phyloP scores from a whole-genome alignment of 2,329 filamentous ascomycete species.

The Fusarium phyllophilum region DNA sequence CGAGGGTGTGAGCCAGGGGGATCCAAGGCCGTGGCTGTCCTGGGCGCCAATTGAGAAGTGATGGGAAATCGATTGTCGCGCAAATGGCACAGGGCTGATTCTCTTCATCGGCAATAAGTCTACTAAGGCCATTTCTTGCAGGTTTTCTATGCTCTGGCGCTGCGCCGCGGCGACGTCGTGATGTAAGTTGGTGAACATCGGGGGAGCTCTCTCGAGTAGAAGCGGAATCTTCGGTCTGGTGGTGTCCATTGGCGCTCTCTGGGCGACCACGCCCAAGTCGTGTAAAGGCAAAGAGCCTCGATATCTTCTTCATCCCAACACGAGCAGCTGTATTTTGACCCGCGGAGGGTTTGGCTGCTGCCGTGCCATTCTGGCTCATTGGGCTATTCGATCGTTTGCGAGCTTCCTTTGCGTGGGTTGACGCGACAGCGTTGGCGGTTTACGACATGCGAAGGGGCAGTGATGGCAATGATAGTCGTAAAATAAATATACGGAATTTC shows the following conservation, averaged over 20 bases:
- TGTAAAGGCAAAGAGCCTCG: constrained; percentile 49
- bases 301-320: constrained; percentile 50
- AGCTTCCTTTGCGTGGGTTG: constrained; percentile 27
- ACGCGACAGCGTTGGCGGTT: constrained; percentile 31
- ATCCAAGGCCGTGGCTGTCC: constrained; percentile 52
- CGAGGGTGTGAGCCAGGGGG: constrained; percentile 47
- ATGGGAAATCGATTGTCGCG: constrained; percentile 50
- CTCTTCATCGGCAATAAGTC: constrained; percentile 45
- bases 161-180: constrained; percentile 39
- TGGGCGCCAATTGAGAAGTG: constrained; percentile 50
- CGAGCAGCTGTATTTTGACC: constrained; percentile 32
- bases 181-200: constrained; percentile 51
- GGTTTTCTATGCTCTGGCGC: constrained; percentile 37
- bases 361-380: constrained; percentile 44
- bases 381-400: constrained; percentile 15
- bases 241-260: constrained; percentile 29
- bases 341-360: constrained; percentile 37
- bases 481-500: constrained; percentile 7
- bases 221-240: constrained; percentile 36
- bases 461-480: not conserved
- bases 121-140: constrained; percentile 43
- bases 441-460: constrained; percentile 28
- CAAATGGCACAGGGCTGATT: constrained; percentile 48
- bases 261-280: constrained; percentile 45
- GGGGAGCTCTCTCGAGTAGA: constrained; percentile 42